A percentile compares a stretch with the other conserved stretches of the same genome.
Evolutionary conservation across 2,329 filamentous ascomycete genomes (phyloP).

Genomic region (Ascochyta lentis): DNA sequence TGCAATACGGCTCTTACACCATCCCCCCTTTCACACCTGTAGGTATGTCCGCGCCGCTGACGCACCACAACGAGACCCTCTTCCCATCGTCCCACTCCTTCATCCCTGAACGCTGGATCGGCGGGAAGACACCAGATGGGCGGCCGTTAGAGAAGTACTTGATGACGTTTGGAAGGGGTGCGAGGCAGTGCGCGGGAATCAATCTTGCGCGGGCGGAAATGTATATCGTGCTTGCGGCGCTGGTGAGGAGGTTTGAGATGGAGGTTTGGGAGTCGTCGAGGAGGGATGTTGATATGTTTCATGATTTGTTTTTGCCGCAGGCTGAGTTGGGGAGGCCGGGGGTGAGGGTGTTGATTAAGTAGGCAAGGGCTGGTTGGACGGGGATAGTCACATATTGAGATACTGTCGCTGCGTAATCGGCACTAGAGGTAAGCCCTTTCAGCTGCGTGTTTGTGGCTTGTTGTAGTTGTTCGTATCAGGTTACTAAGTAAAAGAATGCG

Average conservation of each 20-base stretch:
- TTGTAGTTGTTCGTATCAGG: too few species aligned
- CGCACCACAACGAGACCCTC: constrained; percentile 32
- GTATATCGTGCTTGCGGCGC: constrained; percentile 13
- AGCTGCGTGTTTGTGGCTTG: too few species aligned
- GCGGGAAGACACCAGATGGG: constrained; percentile 1
- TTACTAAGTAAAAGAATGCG: too few species aligned
- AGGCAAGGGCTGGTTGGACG: background rate
- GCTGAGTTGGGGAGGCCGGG: constrained; percentile 6
- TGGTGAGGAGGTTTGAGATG: constrained; percentile 19
- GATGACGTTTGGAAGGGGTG: constrained; percentile 18
- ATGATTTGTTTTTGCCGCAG: constrained; percentile 20
- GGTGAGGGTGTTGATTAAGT: constrained; percentile 12
- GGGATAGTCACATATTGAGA: too few species aligned
- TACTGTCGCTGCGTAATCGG: too few species aligned
- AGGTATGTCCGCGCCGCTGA: constrained; percentile 35
- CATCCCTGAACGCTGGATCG: constrained; percentile 40
- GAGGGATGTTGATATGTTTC: constrained; percentile 16
- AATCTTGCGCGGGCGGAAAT: constrained; percentile 21
- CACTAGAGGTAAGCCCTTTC: too few species aligned
- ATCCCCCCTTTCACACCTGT: constrained; percentile 37
- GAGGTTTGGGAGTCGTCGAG: constrained; percentile 16
- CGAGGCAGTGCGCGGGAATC: constrained; percentile 20
- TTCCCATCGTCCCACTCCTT: constrained; percentile 29
- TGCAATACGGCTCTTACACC: constrained; percentile 17
- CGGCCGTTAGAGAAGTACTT: constrained; percentile 19